Evolutionary conservation across 2,329 filamentous ascomycete species (phyloP), one percentile per base, ranked within the genome.

Genomic region (Aureobasidium sp.): DNA sequence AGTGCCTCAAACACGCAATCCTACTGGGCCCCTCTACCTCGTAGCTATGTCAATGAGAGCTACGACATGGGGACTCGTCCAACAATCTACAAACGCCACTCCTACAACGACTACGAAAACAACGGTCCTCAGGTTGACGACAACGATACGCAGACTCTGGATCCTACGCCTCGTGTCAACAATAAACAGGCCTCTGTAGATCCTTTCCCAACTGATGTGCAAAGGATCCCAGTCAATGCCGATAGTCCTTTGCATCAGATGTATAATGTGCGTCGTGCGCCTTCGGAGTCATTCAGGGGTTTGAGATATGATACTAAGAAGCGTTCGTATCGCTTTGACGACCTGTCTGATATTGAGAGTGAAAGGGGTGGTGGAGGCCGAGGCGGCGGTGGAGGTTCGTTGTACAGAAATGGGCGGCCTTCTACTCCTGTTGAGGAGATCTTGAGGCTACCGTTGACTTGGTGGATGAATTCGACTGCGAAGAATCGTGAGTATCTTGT

Each of bases 381-480:
- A 23, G 20, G 27, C 9, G 60, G 31, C 20, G 16, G 5, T 1
- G 8, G 25, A 11, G 60, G 50, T 10, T 55, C 50, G 3, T 64
- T 64, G 15, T 63, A 64, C 31, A 50, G 50, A 11, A 48, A 54
- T n/a, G 60, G 38, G 16, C 36, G 59, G 9, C 20, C 50, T 10
- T 31, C 33, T 16, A 53, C 63, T n/a, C 54, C 54, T 2, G 43
- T 58, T 1, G 54, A 53, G n/a, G 63, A 65, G 20, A 47, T 65
- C 8, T 6, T 65, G 18, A 23, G 63, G 11, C 23, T 65, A n/a
- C 63, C 63, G 7, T 29, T 65, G 45, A 65, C 55, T 16, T 65
- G 63, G 63, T 65, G 63, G 63, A 65, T 65, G 63, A 65, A 65
- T 11, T 65, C 63, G 8, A 65, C 43, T 25, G 63, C 63, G 2